Conservation (phyloP, 225 moss, liverwort and hornwort species). For the Lunularia cruciata region DNA sequence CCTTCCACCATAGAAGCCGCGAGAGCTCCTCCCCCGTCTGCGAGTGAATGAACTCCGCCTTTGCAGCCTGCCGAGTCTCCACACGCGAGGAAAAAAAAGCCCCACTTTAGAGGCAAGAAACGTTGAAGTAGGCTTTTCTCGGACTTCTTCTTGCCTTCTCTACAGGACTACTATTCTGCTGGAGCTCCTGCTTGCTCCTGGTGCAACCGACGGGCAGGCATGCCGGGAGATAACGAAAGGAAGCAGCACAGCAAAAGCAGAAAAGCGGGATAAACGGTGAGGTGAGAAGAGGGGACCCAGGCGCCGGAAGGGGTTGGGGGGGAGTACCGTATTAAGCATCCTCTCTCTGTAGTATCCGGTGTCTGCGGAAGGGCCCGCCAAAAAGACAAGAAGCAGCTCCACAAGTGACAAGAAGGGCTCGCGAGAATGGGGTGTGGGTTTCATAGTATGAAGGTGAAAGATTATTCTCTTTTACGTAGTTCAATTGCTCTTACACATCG, state of each 20-base stretch:
- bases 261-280: constrained; percentile 16
- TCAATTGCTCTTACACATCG: no score
- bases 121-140: constrained; percentile 8
- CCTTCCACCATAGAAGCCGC: no score
- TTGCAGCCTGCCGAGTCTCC: neutral
- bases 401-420: no score
- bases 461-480: no score
- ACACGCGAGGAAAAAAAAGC: neutral
- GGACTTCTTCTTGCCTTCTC: neutral
- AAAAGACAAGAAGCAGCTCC: no score
- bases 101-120: neutral
- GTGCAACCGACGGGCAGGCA: neutral
- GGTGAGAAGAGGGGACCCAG: neutral
- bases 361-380: no score
- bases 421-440: no score
- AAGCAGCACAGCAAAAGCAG: neutral
- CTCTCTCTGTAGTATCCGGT: no score
- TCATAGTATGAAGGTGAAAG: no score
- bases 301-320: neutral
- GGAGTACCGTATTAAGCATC: no score
- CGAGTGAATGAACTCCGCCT: neutral
- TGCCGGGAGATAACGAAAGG: constrained; percentile 19
- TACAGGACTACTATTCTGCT: neutral
- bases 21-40: no score
- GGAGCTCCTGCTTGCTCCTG: neutral